Conservation (phyloP, 2,329 filamentous ascomycete genomes). For the Claviceps maximensis region DNA sequence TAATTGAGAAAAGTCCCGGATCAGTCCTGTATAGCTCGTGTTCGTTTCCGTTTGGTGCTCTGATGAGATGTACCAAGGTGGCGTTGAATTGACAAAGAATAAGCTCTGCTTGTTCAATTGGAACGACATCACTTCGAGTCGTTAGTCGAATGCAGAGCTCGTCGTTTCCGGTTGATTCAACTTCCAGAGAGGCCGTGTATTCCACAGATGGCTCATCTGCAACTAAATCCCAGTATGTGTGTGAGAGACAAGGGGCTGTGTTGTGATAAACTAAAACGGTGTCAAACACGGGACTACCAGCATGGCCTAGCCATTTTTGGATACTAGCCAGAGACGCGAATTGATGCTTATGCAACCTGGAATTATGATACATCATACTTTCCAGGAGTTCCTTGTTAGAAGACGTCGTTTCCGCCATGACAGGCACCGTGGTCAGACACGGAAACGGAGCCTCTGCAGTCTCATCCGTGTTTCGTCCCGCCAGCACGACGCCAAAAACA, state of each 20-base stretch:
- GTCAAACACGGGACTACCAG: conserved; percentile 61
- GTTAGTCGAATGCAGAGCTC: conserved; percentile 51
- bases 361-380: conserved; percentile 53
- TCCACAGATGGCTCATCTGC: conserved; percentile 59
- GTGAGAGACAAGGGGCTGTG: conserved; percentile 15
- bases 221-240: conserved; percentile 42
- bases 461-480: conserved; percentile 53
- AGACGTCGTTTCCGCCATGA: conserved; percentile 42
- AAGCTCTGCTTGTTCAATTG: conserved; percentile 50
- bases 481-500: conserved; percentile 69
- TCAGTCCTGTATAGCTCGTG: conserved; percentile 21
- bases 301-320: conserved; percentile 55
- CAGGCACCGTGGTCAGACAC: conserved; percentile 69
- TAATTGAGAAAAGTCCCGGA: conserved; percentile 46
- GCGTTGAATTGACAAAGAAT: conserved; percentile 61
- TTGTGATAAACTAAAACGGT: conserved; percentile 79
- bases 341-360: conserved; percentile 53
- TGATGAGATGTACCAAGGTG: conserved; percentile 45
- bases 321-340: conserved; percentile 58
- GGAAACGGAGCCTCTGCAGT: conserved; percentile 54
- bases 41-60: conserved; percentile 28
- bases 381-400: conserved; percentile 45
- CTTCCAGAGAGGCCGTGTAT: conserved; percentile 69
- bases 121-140: conserved; percentile 50
- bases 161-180: conserved; percentile 42